Conservation (phyloP, 345 rosid species). For the Eucalyptus globulus region DNA sequence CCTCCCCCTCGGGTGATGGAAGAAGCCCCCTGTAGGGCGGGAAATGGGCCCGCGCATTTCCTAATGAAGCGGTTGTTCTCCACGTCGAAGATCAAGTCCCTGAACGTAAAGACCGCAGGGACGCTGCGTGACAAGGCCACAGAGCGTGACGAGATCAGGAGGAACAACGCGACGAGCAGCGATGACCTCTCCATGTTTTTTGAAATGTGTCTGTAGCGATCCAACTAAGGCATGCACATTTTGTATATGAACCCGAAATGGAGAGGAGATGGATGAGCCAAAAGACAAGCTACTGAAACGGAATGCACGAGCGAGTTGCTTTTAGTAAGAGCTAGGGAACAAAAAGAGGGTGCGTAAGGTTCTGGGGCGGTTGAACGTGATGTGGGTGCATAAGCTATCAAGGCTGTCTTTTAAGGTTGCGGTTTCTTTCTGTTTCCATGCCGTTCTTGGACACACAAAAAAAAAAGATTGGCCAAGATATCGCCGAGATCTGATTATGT, state of each 20-base stretch:
- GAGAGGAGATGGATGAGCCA: too few relatives aligned
- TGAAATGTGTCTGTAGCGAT: neutral
- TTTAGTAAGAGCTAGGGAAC: neutral
- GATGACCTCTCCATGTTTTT: too few relatives aligned
- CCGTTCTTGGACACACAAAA: neutral
- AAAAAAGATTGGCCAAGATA: neutral
- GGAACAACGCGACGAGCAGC: neutral
- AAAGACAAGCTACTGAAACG: too few relatives aligned
- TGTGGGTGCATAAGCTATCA: neutral
- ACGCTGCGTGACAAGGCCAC: neutral
- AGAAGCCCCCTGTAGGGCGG: neutral
- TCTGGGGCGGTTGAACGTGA: neutral
- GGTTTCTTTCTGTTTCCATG: neutral
- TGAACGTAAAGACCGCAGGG: neutral
- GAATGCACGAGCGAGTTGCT: neutral
- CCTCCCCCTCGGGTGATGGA: neutral
- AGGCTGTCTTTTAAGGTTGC: neutral
- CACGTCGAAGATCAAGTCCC: neutral
- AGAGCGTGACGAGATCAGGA: neutral
- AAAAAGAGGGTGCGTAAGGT: too few relatives aligned
- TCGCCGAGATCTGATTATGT: fast-evolving
- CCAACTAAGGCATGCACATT: neutral
- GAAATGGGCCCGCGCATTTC: neutral
- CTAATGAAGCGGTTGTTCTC: neutral
- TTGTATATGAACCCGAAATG: too few relatives aligned